Evolutionary conservation across 176 grass and related monocot species (phyloP), one percentile per base, ranked within the genome.

Genomic region (Puya raimondii): DNA sequence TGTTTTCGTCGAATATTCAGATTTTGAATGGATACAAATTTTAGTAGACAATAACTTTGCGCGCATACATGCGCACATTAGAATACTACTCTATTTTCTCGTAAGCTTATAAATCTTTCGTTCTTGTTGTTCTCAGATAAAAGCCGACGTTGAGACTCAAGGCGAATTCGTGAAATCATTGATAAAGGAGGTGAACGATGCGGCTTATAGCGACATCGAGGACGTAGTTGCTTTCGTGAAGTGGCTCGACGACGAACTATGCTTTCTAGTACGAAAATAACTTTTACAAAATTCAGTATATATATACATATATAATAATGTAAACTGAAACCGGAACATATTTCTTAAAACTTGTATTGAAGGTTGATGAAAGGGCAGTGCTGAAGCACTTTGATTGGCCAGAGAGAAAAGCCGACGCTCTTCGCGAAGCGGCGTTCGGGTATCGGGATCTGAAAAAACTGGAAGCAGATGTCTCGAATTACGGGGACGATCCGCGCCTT

Each of bases 351-450:
- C 6, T 42, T 42, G 33, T 7, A 42, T 42, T 51, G 49, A 82
- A 99, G 89, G 94, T 99, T 77, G 94, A 99, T 70, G 94, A 99
- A 80, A 87, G 94, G 63, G 94, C 94, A 64, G 94, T 99, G 14
- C 74, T 99, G 69, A 99, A 99, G 75, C 94, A 99, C 81, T 99
- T 99, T 70, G 89, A 93, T 65, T 99, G 94, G 94, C 94, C 94
- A 11, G 94, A 99, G 78, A 99, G 82, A 75, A 99, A 99, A 82
- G 90, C 94, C 1, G 94, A 99, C 57, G 88, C 82, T 25, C 78
- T 99, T 26, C 73, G 94, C 72, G 94, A 99, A 75, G 94, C 94
- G n/a, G 94, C 94, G 51, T 99, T 99, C 70, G 94, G 84, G 53
- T 99, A 93, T 27, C 89, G 86, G 25, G 94, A 99, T 76, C 64